Evolutionary conservation across 805 yeast genomes (phyloP).

Genomic region (Wickerhamiella sergipiensis): DNA sequence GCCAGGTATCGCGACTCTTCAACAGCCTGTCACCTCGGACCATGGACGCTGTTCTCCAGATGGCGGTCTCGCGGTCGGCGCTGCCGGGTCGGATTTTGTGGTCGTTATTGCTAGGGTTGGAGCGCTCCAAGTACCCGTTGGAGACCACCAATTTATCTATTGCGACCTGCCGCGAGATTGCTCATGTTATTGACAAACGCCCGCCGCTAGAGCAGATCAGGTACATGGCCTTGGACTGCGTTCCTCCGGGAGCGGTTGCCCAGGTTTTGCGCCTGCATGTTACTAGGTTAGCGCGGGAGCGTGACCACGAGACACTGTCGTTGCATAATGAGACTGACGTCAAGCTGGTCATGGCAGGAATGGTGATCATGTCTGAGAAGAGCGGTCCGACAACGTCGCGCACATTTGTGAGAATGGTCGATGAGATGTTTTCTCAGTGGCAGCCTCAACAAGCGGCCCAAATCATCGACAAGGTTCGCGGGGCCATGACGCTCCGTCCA

Average conservation of each 20-base stretch:
- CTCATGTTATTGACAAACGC: constrained; percentile 11
- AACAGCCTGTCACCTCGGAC: background rate
- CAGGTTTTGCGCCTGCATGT: constrained; percentile 12
- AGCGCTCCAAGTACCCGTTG: background rate
- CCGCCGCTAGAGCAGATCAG: constrained; percentile 23
- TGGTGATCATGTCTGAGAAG: constrained; percentile 19
- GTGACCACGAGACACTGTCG: background rate
- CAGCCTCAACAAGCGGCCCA: constrained; percentile 3
- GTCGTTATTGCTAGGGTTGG: constrained; percentile 16
- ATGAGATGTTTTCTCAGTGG: constrained; percentile 14
- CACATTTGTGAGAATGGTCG: constrained; percentile 1
- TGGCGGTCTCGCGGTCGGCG: background rate
- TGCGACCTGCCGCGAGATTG: constrained; percentile 5
- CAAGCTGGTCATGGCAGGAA: constrained; percentile 19
- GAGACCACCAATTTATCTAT: background rate
- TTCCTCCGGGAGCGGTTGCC: constrained; percentile 11
- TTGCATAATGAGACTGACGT: constrained; percentile 12
- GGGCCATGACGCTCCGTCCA: background rate
- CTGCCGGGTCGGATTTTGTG: constrained; percentile 18
- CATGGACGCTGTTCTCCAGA: constrained; percentile 4
- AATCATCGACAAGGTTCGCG: constrained; percentile 1
- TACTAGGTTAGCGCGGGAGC: background rate
- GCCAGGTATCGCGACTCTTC: constrained; percentile 6
- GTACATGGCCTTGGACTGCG: constrained; percentile 19
- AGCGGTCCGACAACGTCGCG: background rate